Percentiles rank a stretch among this genome's conserved stretches.
phyloP scores from a whole-genome alignment of 2,329 filamentous ascomycete genomes.

The Monosporascus sp. region DNA sequence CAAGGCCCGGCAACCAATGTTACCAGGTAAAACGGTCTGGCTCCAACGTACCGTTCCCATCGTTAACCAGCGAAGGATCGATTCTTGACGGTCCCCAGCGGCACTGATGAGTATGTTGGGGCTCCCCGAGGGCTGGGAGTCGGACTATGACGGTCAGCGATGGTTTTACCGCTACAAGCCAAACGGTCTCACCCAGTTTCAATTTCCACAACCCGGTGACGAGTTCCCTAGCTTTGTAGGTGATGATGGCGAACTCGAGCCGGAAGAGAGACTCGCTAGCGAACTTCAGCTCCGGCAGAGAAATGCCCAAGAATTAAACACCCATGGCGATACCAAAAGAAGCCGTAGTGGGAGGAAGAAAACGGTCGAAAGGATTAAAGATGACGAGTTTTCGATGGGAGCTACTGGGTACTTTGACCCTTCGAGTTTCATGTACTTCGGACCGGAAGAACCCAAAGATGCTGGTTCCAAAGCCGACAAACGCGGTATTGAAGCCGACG shows the following conservation, averaged over 20 bases:
- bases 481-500: slow-evolving; percentile 24
- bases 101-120: slow-evolving; percentile 24
- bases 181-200: slow-evolving; percentile 49
- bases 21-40: neutral
- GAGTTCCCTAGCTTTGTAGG: slow-evolving; percentile 50
- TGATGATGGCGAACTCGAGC: slow-evolving; percentile 34
- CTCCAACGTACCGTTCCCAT: neutral
- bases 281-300: slow-evolving; percentile 42
- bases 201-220: slow-evolving; percentile 51
- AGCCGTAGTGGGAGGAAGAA: slow-evolving; percentile 13
- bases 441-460: slow-evolving; percentile 39
- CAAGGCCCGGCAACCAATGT: no score
- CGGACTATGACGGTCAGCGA: slow-evolving; percentile 50
- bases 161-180: slow-evolving; percentile 55
- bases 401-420: slow-evolving; percentile 41
- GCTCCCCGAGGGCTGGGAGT: slow-evolving; percentile 51
- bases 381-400: slow-evolving; percentile 24
- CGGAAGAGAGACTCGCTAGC: slow-evolving; percentile 48
- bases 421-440: slow-evolving; percentile 48
- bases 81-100: neutral
- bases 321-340: slow-evolving; percentile 13
- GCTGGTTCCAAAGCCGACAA: slow-evolving; percentile 38
- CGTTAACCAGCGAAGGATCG: neutral
- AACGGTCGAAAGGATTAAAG: slow-evolving; percentile 13
- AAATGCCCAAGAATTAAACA: slow-evolving; percentile 13